Evolutionary conservation across 805 yeast species (phyloP), one percentile per base, ranked within the genome.

Genomic region (Candida corydali): DNA sequence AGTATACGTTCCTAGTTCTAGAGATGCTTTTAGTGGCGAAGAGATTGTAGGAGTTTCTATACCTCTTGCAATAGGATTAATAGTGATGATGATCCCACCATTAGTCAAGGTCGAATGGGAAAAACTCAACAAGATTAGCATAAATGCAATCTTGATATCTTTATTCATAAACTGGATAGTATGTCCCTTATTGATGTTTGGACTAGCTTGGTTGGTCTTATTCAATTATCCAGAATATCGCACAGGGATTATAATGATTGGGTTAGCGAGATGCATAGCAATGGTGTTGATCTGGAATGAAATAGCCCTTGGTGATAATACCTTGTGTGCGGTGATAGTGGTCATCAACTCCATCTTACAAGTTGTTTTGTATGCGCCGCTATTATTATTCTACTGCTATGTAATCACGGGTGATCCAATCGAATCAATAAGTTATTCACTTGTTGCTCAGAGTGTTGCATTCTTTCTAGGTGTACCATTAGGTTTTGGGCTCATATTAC

Each of bases 281-380:
- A 76, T 77, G 82, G 82, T 76, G 1, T 54, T 77, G 34, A 51
- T 76, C 18, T 76, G 82, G 82, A 76, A 71, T 47, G 67, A 71
- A 20, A 57, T 77, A 12, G 76, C 80, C 2, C 65, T 56, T 6
- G 82, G 82, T 5, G 78, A 75, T 47, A 54, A 56, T 31, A 63
- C 62, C 27, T 51, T 73, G 29, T 76, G 82, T 52, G 78, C 76
- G 3, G 46, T 73, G 6, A 45, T 76, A n/a, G 80, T 77, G 2
- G 54, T 73, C 5, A 49, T 73, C 29, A 76, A 76, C 52, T 68
- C 76, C 35, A 26, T 75, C 15, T 47, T 76, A 25, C 82, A 76
- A 49, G 59, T 76, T 32, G 59, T 69, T 0, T 57, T 76, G 15
- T 75, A 68, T 51, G 79, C 79, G 3, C 81, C 82, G 6, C 63